Conservation (phyloP, 177 flowering plant genomes). For the Tripterygium wilfordii region DNA sequence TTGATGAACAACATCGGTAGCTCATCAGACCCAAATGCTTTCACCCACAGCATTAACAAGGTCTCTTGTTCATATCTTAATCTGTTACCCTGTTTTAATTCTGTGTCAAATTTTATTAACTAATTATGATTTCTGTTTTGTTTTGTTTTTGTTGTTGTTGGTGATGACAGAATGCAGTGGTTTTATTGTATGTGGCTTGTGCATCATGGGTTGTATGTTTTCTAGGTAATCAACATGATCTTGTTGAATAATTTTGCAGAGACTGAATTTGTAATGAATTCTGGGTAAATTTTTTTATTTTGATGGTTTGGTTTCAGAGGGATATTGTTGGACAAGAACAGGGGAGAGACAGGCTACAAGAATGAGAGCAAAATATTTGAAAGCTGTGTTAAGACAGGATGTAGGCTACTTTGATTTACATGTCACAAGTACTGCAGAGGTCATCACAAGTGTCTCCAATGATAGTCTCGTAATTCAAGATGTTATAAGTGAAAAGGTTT, state of each 20-base stretch:
- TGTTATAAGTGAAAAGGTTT: slow-evolving; percentile 78
- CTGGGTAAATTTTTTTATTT: neutral
- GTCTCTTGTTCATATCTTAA: slow-evolving; percentile 19
- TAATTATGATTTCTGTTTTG: slow-evolving; percentile 2
- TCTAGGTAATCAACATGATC: slow-evolving; percentile 30
- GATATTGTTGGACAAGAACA: slow-evolving; percentile 80
- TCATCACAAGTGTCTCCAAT: slow-evolving; percentile 71
- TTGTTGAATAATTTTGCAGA: neutral
- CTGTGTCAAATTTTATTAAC: neutral
- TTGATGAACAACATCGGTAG: slow-evolving; percentile 67
- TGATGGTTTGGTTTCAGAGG: slow-evolving; percentile 30
- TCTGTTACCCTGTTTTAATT: neutral
- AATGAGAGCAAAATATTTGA: slow-evolving; percentile 57
- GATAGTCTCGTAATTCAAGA: slow-evolving; percentile 90
- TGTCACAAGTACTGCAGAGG: slow-evolving; percentile 69
- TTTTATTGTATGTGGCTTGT: slow-evolving; percentile 39
- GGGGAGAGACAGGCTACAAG: slow-evolving; percentile 71
- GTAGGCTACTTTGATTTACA: slow-evolving; percentile 81
- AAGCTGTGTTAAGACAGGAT: slow-evolving; percentile 75
- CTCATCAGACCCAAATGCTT: slow-evolving; percentile 11
- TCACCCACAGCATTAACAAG: slow-evolving; percentile 36
- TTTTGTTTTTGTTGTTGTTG: too few species aligned
- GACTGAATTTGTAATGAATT: neutral
- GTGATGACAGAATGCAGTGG: slow-evolving; percentile 54
- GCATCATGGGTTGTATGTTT: slow-evolving; percentile 44